Evolutionary conservation across 192 early-diverging fungal genomes (phyloP).

Genomic region (Thoreauomyces humboldtii): DNA sequence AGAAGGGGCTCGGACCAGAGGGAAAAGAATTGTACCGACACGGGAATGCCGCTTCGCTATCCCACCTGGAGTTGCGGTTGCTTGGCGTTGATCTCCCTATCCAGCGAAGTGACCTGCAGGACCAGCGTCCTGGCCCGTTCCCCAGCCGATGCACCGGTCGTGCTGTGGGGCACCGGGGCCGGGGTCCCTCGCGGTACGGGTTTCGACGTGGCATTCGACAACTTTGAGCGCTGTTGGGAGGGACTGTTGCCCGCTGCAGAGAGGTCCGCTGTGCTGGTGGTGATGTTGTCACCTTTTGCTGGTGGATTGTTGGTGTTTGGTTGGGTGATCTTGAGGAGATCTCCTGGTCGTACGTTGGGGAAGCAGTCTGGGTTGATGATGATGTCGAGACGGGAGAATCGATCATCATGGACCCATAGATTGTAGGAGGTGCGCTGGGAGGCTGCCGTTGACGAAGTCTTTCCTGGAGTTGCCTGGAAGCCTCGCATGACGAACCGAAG

Average conservation of each 20-base stretch:
- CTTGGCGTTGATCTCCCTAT: constrained; percentile 44
- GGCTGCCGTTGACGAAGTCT: neutral
- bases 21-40: no score
- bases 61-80: constrained; percentile 61
- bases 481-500: no score
- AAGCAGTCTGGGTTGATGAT: constrained; percentile 71
- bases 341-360: constrained; percentile 54
- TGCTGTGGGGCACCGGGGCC: neutral
- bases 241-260: neutral
- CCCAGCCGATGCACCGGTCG: neutral
- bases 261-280: no score
- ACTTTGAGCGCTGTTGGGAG: neutral
- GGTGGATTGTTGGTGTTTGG: neutral
- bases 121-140: constrained; percentile 41
- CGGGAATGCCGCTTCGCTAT: neutral
- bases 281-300: neutral
- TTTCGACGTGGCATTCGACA: no score
- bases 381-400: constrained; percentile 59
- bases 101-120: constrained; percentile 50
- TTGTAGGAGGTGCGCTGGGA: constrained; percentile 11
- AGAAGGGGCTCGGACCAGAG: no score
- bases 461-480: neutral
- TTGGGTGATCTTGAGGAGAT: constrained; percentile 63
- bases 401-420: constrained; percentile 58
- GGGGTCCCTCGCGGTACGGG: no score